phyloP scores from a whole-genome alignment of 768 basidiomycete species.

The Rhodotorula diobovata region DNA sequence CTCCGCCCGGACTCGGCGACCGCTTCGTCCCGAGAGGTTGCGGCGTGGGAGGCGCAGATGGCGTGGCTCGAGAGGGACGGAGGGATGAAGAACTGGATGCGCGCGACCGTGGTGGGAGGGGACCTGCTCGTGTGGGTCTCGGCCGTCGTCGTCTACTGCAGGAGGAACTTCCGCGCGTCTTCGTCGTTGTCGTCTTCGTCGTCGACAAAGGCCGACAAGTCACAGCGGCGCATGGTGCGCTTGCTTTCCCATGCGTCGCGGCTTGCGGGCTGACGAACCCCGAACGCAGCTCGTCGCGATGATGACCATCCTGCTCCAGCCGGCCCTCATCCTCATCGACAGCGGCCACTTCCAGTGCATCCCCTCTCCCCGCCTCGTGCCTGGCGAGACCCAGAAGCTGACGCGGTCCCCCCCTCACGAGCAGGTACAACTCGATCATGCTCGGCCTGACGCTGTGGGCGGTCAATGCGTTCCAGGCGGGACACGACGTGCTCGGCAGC shows the following conservation, averaged over 20 bases:
- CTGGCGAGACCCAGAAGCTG: background rate
- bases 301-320: constrained; percentile 71
- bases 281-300: constrained; percentile 51
- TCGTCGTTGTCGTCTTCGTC: no score
- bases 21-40: constrained; percentile 58
- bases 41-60: constrained; percentile 63
- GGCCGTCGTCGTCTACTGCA: constrained; percentile 63
- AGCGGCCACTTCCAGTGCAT: constrained; percentile 80
- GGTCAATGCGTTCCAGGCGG: constrained; percentile 64
- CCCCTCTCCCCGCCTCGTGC: background rate
- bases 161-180: constrained; percentile 33
- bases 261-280: background rate
- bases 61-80: constrained; percentile 52
- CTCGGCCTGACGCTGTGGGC: constrained; percentile 60
- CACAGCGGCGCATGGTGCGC: constrained; percentile 63
- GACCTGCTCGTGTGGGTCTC: constrained; percentile 73
- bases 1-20: constrained; percentile 8
- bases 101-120: constrained; percentile 63
- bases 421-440: constrained; percentile 83
- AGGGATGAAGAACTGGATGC: constrained; percentile 61
- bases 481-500: constrained; percentile 69
- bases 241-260: no score
- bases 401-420: no score
- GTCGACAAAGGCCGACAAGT: constrained; percentile 5
- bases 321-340: constrained; percentile 76